A percentile compares a stretch with the other conserved stretches of the same genome.
Evolutionary conservation across 1,284 basidiomycete species (phyloP).

Genomic region (Cystobasidiaceae sp.): DNA sequence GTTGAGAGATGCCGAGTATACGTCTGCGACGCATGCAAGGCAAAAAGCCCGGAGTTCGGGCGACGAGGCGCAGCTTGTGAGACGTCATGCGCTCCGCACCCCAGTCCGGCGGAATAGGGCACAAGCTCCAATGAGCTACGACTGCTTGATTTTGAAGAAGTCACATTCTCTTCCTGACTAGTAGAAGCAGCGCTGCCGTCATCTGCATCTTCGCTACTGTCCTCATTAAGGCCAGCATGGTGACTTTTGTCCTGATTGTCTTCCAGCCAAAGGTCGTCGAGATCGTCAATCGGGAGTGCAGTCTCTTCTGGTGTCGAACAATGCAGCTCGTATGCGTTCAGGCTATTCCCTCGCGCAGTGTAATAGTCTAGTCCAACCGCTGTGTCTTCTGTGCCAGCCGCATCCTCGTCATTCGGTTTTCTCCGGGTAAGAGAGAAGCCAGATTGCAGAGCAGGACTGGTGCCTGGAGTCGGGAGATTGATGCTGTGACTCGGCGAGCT

Average conservation of each 20-base stretch:
- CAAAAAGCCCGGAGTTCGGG: too few relatives aligned
- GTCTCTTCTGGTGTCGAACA: neutral
- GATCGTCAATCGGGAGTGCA: conserved; percentile 15
- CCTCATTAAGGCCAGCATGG: neutral
- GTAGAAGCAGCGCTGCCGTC: too few relatives aligned
- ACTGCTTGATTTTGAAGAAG: neutral
- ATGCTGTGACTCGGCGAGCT: conserved; percentile 11
- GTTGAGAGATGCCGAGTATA: too few relatives aligned
- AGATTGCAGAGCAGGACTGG: neutral
- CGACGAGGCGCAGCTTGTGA: too few relatives aligned
- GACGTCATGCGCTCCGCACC: too few relatives aligned
- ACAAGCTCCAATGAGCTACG: too few relatives aligned
- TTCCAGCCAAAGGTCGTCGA: conserved; percentile 9
- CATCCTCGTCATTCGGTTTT: neutral
- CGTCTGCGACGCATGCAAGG: too few relatives aligned
- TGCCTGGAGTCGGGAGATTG: neutral
- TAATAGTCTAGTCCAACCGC: neutral
- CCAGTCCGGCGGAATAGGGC: too few relatives aligned
- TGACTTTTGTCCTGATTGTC: neutral
- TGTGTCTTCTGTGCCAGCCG: neutral
- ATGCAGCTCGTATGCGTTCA: neutral
- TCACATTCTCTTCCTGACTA: neutral
- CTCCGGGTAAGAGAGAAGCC: neutral
- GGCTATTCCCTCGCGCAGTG: neutral
- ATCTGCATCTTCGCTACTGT: conserved; percentile 2